Percentiles rank a stretch among this genome's conserved stretches.
Conservation (phyloP, 495 filamentous ascomycete species). For the Aspergillus indologenus region DNA sequence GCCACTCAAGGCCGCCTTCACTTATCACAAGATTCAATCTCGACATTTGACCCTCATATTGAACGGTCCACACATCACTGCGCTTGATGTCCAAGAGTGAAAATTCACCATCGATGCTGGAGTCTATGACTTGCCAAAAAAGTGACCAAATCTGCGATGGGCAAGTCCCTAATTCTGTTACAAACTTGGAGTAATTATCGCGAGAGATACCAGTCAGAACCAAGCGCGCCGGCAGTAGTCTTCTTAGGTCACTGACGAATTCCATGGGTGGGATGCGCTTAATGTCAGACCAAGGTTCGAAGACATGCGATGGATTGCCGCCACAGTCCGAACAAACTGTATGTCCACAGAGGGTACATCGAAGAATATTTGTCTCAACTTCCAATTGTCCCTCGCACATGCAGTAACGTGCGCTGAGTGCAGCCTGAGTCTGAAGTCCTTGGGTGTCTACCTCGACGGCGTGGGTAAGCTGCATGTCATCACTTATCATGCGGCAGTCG, state of each 20-base stretch:
- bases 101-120: constrained; percentile 40
- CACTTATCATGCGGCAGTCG: constrained; percentile 9
- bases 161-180: constrained; percentile 11
- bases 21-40: constrained; percentile 51
- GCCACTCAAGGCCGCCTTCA: constrained; percentile 46
- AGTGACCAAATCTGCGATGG: constrained; percentile 30
- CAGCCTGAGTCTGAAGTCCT: constrained; percentile 25
- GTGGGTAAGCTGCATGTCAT: constrained; percentile 10
- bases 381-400: constrained; percentile 53
- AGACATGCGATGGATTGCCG: constrained; percentile 56
- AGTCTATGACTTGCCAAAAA: constrained; percentile 31
- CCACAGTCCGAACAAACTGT: constrained; percentile 55
- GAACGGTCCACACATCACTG: constrained; percentile 49
- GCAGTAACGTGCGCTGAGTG: constrained; percentile 47
- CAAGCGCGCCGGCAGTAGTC: constrained; percentile 47
- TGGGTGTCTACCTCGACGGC: constrained; percentile 1
- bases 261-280: constrained; percentile 40
- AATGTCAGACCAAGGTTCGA: constrained; percentile 24
- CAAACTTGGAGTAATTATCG: constrained; percentile 23
- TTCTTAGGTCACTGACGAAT: constrained; percentile 48
- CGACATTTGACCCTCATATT: constrained; percentile 47
- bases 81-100: constrained; percentile 46
- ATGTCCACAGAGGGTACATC: constrained; percentile 53
- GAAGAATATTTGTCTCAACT: constrained; percentile 36
- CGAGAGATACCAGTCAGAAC: constrained; percentile 33